Evolutionary conservation across 257 asterid species (phyloP).

Genomic region (Leonotis leonurus): DNA sequence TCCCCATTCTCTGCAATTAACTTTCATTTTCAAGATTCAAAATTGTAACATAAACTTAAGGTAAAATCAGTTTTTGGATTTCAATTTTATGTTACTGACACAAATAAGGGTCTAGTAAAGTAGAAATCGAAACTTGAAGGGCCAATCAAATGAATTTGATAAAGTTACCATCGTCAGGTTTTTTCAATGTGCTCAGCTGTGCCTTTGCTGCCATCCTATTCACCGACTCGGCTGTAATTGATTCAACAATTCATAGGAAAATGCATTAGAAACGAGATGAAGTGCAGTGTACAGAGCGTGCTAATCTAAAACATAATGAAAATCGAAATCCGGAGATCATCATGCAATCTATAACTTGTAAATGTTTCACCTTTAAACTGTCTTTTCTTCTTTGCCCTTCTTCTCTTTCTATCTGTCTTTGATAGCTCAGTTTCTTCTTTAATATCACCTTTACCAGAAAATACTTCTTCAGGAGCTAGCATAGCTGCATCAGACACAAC

Average conservation of each 20-base stretch:
- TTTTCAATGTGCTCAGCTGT: conserved; percentile 27
- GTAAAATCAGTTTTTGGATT: background rate
- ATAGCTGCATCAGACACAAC: conserved; percentile 96
- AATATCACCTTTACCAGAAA: conserved; percentile 80
- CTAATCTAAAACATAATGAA: background rate
- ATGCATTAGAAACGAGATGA: background rate
- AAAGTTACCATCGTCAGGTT: conserved; percentile 39
- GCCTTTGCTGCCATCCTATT: conserved; percentile 36
- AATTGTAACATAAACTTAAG: background rate
- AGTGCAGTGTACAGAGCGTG: background rate
- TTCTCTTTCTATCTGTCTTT: conserved; percentile 75
- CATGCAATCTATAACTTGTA: background rate
- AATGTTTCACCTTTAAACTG: conserved; percentile 62
- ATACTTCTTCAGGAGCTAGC: conserved; percentile 99
- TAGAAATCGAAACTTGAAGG: background rate
- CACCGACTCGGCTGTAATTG: conserved; percentile 43
- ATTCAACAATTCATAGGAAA: conserved; percentile 4
- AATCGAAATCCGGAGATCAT: background rate
- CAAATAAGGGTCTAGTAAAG: too few species aligned
- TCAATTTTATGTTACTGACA: too few species aligned
- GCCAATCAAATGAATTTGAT: background rate
- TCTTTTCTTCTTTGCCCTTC: conserved; percentile 89
- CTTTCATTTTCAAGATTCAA: conserved; percentile 2
- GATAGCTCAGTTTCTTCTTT: conserved; percentile 91
- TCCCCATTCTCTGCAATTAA: conserved; percentile 36